A percentile compares a stretch with the other conserved stretches of the same genome.
Evolutionary conservation across 805 yeast genomes (phyloP).

Genomic region (Candida chilensis): DNA sequence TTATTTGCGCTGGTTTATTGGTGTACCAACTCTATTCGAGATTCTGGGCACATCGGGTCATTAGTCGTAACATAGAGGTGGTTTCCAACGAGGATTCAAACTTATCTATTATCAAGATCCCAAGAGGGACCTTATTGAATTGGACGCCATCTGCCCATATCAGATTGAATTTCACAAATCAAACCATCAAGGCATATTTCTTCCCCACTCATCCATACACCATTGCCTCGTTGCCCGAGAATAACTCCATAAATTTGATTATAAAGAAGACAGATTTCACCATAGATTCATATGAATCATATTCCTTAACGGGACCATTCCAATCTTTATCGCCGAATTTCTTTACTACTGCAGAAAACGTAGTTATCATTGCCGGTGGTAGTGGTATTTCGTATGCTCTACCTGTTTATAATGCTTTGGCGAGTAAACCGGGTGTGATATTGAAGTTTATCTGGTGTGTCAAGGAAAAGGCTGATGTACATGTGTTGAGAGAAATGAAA

Average conservation of each 20-base stretch:
- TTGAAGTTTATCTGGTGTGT: conserved; percentile 48
- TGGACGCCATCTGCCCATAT: background rate
- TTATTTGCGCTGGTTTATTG: conserved; percentile 17
- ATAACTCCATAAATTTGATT: conserved; percentile 30
- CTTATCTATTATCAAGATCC: too few relatives aligned
- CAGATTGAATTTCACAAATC: conserved; percentile 4
- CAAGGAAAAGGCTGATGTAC: conserved; percentile 33
- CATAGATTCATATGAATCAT: conserved; percentile 16
- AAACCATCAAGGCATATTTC: conserved; percentile 17
- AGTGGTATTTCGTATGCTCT: conserved; percentile 62
- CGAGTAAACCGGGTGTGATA: conserved; percentile 7
- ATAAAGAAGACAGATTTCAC: conserved; percentile 30
- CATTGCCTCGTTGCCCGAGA: conserved; percentile 35
- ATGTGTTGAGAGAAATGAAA: conserved; percentile 29
- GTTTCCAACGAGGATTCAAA: too few relatives aligned
- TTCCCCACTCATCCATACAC: conserved; percentile 66
- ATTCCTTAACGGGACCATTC: conserved; percentile 19
- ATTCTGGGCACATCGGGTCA: too few relatives aligned
- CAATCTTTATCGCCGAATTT: conserved; percentile 35
- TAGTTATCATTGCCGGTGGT: conserved; percentile 59
- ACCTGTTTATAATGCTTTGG: conserved; percentile 37
- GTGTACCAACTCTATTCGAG: conserved; percentile 25
- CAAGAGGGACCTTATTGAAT: too few relatives aligned
- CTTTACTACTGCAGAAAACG: conserved; percentile 38
- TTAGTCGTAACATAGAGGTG: too few relatives aligned